phyloP scores from a whole-genome alignment of 345 rosid species.

The Eutrema heterophyllum region DNA sequence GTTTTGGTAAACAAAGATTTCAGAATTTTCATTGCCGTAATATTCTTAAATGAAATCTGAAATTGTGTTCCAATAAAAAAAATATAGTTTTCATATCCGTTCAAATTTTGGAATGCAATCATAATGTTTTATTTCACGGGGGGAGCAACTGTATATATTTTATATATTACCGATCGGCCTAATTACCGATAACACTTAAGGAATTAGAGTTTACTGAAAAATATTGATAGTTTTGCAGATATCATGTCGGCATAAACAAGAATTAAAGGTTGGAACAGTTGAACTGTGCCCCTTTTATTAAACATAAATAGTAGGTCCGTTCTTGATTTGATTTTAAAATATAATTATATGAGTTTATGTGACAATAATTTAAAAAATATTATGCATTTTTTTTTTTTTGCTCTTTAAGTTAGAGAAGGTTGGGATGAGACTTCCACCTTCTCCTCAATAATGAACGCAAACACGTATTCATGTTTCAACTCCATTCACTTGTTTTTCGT shows the following conservation, averaged over 20 bases:
- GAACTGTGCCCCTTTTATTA: constrained; percentile 1
- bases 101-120: not conserved
- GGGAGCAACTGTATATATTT: not conserved
- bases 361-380: not conserved
- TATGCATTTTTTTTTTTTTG: not conserved
- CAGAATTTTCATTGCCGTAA: not conserved
- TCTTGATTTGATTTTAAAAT: not conserved
- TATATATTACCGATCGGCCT: not conserved
- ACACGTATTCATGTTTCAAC: constrained; percentile 22
- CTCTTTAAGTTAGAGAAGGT: not conserved
- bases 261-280: constrained; percentile 6
- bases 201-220: not conserved
- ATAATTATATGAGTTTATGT: not conserved
- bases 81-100: not conserved
- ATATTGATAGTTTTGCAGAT: not conserved
- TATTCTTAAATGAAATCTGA: not conserved
- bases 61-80: not conserved
- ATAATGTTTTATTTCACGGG: not conserved
- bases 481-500: constrained; percentile 7
- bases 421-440: constrained; percentile 17
- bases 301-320: not conserved
- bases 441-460: constrained; percentile 10
- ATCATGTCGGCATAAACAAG: constrained; percentile 18
- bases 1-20: not conserved
- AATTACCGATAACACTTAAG: not conserved